A percentile compares a stretch with the other conserved stretches of the same genome.
Conservation (phyloP, 2,329 filamentous ascomycete species). For the Penicillium sp. region DNA sequence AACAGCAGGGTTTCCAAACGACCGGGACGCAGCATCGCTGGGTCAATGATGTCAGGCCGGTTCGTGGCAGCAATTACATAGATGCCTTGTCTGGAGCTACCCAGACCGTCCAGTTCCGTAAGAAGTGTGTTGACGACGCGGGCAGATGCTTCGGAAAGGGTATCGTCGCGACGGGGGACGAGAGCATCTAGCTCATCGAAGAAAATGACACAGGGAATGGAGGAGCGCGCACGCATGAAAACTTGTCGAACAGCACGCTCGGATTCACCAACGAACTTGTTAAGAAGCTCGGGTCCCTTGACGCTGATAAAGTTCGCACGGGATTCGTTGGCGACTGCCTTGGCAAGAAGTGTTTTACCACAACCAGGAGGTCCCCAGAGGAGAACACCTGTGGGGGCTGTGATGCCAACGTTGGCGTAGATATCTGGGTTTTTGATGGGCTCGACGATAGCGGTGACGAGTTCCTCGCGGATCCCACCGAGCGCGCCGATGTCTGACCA, state of each 20-base stretch:
- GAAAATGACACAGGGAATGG: conserved; percentile 91
- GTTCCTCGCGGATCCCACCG: conserved; percentile 72
- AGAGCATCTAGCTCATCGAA: conserved; percentile 97
- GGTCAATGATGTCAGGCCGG: conserved; percentile 92
- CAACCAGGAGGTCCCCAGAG: conserved; percentile 97
- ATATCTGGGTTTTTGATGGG: conserved; percentile 81
- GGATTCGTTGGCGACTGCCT: conserved; percentile 92
- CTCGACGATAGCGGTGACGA: conserved; percentile 82
- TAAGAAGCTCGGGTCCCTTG: conserved; percentile 92
- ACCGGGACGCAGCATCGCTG: conserved; percentile 89
- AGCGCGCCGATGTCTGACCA: conserved; percentile 93
- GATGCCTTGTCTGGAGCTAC: conserved; percentile 73
- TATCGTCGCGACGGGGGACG: conserved; percentile 78
- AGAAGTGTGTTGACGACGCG: conserved; percentile 94
- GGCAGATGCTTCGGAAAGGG: conserved; percentile 76
- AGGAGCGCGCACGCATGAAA: conserved; percentile 82
- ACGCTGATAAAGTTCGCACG: conserved; percentile 98
- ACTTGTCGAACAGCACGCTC: conserved; percentile 91
- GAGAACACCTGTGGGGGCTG: conserved; percentile 79
- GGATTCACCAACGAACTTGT: conserved; percentile 97
- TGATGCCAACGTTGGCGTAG: conserved; percentile 76
- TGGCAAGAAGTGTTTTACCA: conserved; percentile 93
- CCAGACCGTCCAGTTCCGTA: conserved; percentile 86
- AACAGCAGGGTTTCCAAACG: conserved; percentile 86
- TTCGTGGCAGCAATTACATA: conserved; percentile 97